Base-by-base conservation (phyloP, 164 flowering plant species). In the Berberis thunbergii region DNA sequence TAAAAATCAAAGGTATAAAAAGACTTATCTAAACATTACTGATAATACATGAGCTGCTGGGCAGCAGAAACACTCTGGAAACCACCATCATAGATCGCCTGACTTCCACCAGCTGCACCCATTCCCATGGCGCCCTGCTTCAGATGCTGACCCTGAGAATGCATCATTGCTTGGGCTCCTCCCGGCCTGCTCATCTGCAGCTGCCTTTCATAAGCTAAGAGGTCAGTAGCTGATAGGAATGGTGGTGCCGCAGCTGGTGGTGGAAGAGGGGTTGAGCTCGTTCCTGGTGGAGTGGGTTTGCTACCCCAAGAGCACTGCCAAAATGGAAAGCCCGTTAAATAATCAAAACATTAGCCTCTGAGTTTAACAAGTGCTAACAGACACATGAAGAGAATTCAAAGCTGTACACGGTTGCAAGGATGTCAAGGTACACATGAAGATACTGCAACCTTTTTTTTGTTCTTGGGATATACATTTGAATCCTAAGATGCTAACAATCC, bases 291-390 rank as follows among this genome's bases (percentile, higher is more conserved):
- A 38, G 98, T 89, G 0, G 98, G 98, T 72, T 89, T 89, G 80
- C 82, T 92, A 3, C 98, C 97, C 96, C 96, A 89, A 7, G 92
- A 92, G 60, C 97, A 89, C 98, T 92, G 78, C 76, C 75, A 59
- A 26, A 26, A 26, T 26, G 26, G 26, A 26, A 26, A 26, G 26
- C 26, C 26, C 26, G 26, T 26, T 0, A 26, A 26, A 26, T 26
- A 26, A 26, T 26, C 26, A 26, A 26, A 26, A 26, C 26, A 26
- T 26, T 26, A 26, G 26, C 26, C 26, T 26, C 26, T 26, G 26
- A 26, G 26, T 26, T 26, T 26, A 26, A 26, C 26, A 26, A 26
- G 26, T 26, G 26, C 26, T 0, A 26, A 26, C 26, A 26, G 26
- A 26, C 26, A 26, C 26, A 26, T 26, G 26, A 26, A 26, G 26